Base-by-base conservation (phyloP, 2,329 filamentous ascomycete genomes). In the Penicillium sp. region DNA sequence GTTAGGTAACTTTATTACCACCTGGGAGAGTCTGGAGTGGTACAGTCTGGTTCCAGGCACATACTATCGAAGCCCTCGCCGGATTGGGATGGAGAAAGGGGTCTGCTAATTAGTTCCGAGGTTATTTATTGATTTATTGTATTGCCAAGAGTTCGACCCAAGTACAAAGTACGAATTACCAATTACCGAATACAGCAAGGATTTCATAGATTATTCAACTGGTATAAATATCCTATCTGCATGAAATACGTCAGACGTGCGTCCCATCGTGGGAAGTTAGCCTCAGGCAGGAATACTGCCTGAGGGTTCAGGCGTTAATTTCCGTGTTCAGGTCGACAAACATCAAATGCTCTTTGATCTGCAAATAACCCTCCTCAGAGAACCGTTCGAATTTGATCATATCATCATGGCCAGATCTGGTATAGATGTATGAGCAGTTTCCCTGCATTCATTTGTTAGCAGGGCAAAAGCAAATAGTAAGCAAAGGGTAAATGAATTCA, bases 371-470 rank as follows among this genome's bases (percentile, higher is more conserved):
- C 14, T 31, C 47, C 14, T 31, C 47, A 1, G n/a, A 18, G 0
- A 43, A 13, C 10, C 57, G 55, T 18, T 52, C 51, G 40, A 68
- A 71, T 40, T 66, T 68, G 5, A 60, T 62, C 63, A 70, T 69
- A 18, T 58, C 50, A 42, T 51, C 57, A 48, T 71, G 67, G 42
- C 63, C 61, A 29, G 52, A 49, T 9, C 60, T 52, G 22, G 73
- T 69, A 0, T 64, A 58, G 13, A 73, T 69, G 47, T 55, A 51
- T 13, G 56, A 55, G 10, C 43, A 38, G 21, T 44, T 47, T 3
- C 29, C 32, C 16, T 56, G 42, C 27, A 18, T 18, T 18, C 18
- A 18, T 9, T 11, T 1, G 36, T 18, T 22, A 22, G 9, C 18
- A 2, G 18, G 18, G 18, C 21, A 18, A 38, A 14, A 6, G 34